A percentile compares a stretch with the other conserved stretches of the same genome.
These are phyloP conservation scores for Aureobasidium sp. DNA, from an alignment of 2,329 filamentous ascomycete species.

Conservation along the genomic window DNA sequence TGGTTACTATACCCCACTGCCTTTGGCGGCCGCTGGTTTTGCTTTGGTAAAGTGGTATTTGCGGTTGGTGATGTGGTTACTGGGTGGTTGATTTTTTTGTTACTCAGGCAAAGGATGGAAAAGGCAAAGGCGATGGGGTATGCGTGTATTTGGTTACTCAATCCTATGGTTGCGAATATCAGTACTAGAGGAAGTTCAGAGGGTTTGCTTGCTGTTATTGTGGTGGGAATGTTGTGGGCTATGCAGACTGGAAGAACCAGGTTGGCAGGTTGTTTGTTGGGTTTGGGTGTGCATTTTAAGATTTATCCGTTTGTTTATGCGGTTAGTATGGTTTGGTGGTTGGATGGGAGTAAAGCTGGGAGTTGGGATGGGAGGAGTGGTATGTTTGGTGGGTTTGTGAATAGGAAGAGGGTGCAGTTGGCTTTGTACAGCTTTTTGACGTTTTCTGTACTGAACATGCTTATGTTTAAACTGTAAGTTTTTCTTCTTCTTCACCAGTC, in stretches of 20 bases:
- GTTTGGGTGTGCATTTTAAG: slow-evolving; percentile 89
- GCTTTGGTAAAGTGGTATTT: slow-evolving; percentile 82
- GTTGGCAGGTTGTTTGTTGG: slow-evolving; percentile 67
- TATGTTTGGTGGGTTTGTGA: slow-evolving; percentile 12
- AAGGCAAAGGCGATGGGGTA: slow-evolving; percentile 58
- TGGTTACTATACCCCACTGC: slow-evolving; percentile 83
- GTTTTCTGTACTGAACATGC: slow-evolving; percentile 63
- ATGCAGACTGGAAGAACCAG: slow-evolving; percentile 53
- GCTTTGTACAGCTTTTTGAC: slow-evolving; percentile 58
- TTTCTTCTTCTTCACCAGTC: no score
- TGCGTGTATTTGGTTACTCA: slow-evolving; percentile 84
- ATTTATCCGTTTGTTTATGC: slow-evolving; percentile 98
- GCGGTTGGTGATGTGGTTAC: slow-evolving; percentile 74
- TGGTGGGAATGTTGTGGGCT: slow-evolving; percentile 76
- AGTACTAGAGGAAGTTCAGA: slow-evolving; percentile 92
- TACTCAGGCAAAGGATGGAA: slow-evolving; percentile 34
- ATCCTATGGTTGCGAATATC: slow-evolving; percentile 97
- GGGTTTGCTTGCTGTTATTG: slow-evolving; percentile 76
- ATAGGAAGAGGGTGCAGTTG: slow-evolving; percentile 44
- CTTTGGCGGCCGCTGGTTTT: slow-evolving; percentile 56
- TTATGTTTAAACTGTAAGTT: slow-evolving; percentile 68
- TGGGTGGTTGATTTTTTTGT: slow-evolving; percentile 63
- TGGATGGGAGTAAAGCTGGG: slow-evolving; percentile 46
- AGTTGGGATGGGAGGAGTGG: slow-evolving; percentile 1
- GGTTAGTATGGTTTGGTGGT: slow-evolving; percentile 69